These are phyloP conservation scores for Umbilicus rupestris DNA, from an alignment of 164 flowering plant genomes.

Conservation along the genomic window DNA sequence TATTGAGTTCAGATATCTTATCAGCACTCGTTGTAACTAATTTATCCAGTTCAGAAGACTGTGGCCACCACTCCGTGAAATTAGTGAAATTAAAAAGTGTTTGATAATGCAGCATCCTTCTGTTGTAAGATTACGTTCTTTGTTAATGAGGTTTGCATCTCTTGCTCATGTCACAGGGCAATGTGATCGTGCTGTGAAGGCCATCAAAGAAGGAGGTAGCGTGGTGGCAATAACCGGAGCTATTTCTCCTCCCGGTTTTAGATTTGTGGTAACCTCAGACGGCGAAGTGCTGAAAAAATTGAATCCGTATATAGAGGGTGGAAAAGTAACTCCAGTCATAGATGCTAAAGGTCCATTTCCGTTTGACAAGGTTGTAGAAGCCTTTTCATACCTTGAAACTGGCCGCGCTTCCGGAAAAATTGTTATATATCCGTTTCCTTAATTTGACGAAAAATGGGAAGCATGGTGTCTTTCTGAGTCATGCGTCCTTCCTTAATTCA, in stretches of 20 bases:
- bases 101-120: not conserved
- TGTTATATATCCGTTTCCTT: constrained; percentile 71
- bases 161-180: constrained; percentile 40
- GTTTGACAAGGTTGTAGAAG: constrained; percentile 57
- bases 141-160: not conserved
- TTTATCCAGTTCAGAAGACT: not conserved
- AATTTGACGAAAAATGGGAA: constrained; percentile 11
- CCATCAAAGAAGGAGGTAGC: constrained; percentile 81
- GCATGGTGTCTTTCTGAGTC: not conserved
- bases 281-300: constrained; percentile 62
- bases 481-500: not conserved
- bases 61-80: not conserved
- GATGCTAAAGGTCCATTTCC: constrained; percentile 82
- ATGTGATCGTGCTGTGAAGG: constrained; percentile 73
- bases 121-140: not conserved
- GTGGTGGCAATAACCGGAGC: constrained; percentile 77
- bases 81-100: not conserved
- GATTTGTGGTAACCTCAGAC: constrained; percentile 78
- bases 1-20: too few species aligned
- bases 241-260: constrained; percentile 72
- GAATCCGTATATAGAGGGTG: constrained; percentile 73
- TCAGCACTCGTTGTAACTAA: not conserved
- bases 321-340: constrained; percentile 70
- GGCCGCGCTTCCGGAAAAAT: constrained; percentile 75
- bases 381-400: constrained; percentile 68